A percentile compares a stretch with the other conserved stretches of the same genome.
phyloP scores from a whole-genome alignment of 176 grass and related monocot genomes.

The Calamus simplicifolius region DNA sequence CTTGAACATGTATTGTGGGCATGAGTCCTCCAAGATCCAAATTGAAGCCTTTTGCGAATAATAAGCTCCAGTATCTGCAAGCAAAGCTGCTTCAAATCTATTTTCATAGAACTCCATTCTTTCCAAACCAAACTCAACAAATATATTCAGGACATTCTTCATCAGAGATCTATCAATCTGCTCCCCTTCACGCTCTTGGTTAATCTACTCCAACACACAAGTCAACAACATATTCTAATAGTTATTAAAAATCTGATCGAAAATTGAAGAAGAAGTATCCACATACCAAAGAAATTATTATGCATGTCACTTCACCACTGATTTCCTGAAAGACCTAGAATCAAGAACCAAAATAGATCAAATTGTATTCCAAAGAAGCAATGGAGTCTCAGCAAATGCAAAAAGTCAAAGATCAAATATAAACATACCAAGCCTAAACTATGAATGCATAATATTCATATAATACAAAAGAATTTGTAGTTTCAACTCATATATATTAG shows the following conservation, averaged over 20 bases:
- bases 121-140: slow-evolving; percentile 85
- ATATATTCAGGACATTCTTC: slow-evolving; percentile 93
- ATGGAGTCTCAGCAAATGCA: not conserved
- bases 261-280: not conserved
- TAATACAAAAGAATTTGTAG: too few relatives aligned
- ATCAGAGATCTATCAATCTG: slow-evolving; percentile 82
- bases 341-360: not conserved
- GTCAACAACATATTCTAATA: not conserved
- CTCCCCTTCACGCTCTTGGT: slow-evolving; percentile 88
- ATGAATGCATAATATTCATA: too few relatives aligned
- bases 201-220: slow-evolving; percentile 48
- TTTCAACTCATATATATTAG: too few relatives aligned
- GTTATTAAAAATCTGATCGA: not conserved
- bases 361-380: too few relatives aligned
- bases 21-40: slow-evolving; percentile 94
- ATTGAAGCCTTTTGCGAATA: slow-evolving; percentile 87
- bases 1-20: slow-evolving; percentile 94
- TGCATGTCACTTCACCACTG: slow-evolving; percentile 69
- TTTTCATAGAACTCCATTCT: slow-evolving; percentile 72
- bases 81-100: slow-evolving; percentile 79
- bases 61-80: slow-evolving; percentile 70
- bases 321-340: slow-evolving; percentile 83
- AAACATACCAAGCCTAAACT: too few relatives aligned
- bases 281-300: slow-evolving; percentile 74
- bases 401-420: too few relatives aligned